Evolutionary conservation across 306 rosid genomes (phyloP).

Genomic region (Begonia masoniana): DNA sequence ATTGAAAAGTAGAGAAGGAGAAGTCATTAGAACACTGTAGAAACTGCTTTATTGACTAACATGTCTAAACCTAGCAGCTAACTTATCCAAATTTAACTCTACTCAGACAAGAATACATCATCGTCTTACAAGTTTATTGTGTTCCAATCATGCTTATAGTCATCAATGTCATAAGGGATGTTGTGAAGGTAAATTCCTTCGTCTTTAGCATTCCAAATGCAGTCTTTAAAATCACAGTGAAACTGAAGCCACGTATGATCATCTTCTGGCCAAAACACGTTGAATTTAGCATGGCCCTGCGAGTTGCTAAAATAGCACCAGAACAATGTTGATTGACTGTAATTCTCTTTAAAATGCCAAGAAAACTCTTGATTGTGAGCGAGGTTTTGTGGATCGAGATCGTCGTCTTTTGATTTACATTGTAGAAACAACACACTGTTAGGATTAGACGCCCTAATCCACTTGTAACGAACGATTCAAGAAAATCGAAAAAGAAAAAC

Average conservation of each 20-base stretch:
- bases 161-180: neutral
- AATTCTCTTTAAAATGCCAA: constrained; percentile 12
- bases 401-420: constrained; percentile 13
- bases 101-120: too few relatives aligned
- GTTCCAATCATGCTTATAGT: neutral
- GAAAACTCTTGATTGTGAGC: neutral
- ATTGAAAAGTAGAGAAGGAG: too few relatives aligned
- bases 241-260: neutral
- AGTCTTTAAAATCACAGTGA: neutral
- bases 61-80: too few relatives aligned
- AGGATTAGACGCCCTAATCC: too few relatives aligned
- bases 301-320: constrained; percentile 6
- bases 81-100: too few relatives aligned
- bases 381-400: constrained; percentile 4
- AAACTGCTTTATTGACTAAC: too few relatives aligned
- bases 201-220: constrained; percentile 16
- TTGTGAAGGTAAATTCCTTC: constrained; percentile 7
- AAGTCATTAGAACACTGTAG: too few relatives aligned
- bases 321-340: neutral
- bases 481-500: too few relatives aligned
- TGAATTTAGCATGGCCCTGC: neutral
- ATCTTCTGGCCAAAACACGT: constrained; percentile 5
- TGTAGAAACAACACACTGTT: neutral
- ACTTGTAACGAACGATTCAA: too few relatives aligned
- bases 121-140: neutral